Base-by-base conservation (phyloP, 2,329 filamentous ascomycete genomes). In the Colletotrichum gigasporum region DNA sequence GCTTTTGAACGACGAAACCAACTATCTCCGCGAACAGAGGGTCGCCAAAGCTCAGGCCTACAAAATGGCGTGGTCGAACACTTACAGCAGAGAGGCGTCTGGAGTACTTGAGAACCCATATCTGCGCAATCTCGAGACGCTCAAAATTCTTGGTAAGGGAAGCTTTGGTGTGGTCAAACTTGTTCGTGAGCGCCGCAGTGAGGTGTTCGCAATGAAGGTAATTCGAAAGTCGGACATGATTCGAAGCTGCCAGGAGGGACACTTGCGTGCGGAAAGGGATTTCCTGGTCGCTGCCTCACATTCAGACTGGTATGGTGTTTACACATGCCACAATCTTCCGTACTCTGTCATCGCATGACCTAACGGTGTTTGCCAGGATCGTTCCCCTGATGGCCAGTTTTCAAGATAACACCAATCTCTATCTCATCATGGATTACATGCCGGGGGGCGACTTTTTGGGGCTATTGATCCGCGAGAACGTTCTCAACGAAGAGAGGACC, bases 351-450 rank as follows among this genome's bases (percentile, higher is more conserved):
- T n/a, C n/a, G n/a, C n/a, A 7, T 24, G 44, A 67, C 47, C 69
- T 51, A 16, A 68, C 58, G 3, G 26, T 67, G n/a, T 32, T 67
- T 10, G 10, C 20, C 50, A 90, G 87, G 95, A 89, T 97, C 47
- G 92, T 98, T 2, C 92, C 94, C 1, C 81, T 99, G 34, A 86
- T 97, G 52, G 85, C 92, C 51, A 96, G 93, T 72, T 98, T 98
- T 69, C 93, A 98, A 75, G 96, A 98, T 74, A 81, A 86, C 34
- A 85, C 87, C 41, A 93, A 92, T 70, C 83, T 99, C 5, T 98
- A 98, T 71, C 87, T 99, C 5, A 91, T 97, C 54, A 97, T 98
- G 94, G 94, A 98, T 64, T 99, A 97, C 74, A 97, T 97, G 93
- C 91, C 96, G 2, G 96, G 95, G 0, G 95, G 96, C 0, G 95